Conservation (phyloP, 306 rosid genomes). For the Quercus bicolor region DNA sequence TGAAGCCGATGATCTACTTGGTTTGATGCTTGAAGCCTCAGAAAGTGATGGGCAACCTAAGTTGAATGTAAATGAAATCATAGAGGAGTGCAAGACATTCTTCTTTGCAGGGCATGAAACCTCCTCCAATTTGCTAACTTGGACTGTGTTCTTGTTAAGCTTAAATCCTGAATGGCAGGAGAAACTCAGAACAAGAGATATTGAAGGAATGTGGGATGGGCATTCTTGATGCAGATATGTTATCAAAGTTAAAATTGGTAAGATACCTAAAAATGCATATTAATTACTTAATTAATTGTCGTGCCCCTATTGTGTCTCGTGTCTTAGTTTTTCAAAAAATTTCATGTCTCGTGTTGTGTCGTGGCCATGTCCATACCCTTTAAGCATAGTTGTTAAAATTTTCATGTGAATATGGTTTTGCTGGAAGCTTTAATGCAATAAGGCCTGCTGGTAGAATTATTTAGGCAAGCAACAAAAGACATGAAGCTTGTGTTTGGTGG, state of each 20-base stretch:
- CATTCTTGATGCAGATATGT: conserved; percentile 18
- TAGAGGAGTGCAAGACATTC: conserved; percentile 33
- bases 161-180: conserved; percentile 28
- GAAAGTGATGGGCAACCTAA: background rate
- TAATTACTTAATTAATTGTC: too few species aligned
- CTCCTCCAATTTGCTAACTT: conserved; percentile 27
- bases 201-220: conserved; percentile 18
- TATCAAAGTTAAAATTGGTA: conserved; percentile 29
- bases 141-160: conserved; percentile 26
- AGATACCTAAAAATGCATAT: background rate
- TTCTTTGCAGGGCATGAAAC: conserved; percentile 40
- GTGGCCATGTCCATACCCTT: too few species aligned
- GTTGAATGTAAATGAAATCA: conserved; percentile 21
- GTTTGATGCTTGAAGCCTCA: conserved; percentile 22
- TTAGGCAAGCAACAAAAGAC: conserved; percentile 20
- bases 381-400: too few species aligned
- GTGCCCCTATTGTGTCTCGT: too few species aligned
- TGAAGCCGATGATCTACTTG: conserved; percentile 30
- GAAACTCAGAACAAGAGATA: conserved; percentile 29
- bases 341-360: too few species aligned
- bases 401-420: conserved; percentile 33
- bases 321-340: too few species aligned
- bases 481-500: conserved; percentile 9
- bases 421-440: conserved; percentile 29
- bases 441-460: background rate